phyloP scores from a whole-genome alignment of 805 yeast genomes.

The Cyberlindnera euphorbiae region DNA sequence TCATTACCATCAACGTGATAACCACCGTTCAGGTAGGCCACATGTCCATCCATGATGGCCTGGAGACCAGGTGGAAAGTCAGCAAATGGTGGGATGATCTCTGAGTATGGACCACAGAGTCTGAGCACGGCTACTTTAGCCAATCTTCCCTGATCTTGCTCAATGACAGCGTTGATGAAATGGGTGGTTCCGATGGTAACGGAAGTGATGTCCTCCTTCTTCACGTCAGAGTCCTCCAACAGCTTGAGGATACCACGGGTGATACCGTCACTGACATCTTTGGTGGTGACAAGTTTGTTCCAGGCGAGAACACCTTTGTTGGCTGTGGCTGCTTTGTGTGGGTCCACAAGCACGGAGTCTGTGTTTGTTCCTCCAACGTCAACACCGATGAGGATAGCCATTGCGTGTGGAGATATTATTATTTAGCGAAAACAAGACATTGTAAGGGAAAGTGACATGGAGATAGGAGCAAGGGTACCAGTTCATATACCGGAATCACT shows the following conservation, averaged over 20 bases:
- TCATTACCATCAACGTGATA: slow-evolving; percentile 36
- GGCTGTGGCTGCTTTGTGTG: slow-evolving; percentile 21
- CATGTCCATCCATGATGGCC: slow-evolving; percentile 32
- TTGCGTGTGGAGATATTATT: no score
- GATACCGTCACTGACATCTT: slow-evolving; percentile 41
- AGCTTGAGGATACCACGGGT: slow-evolving; percentile 30
- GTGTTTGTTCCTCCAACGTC: slow-evolving; percentile 53
- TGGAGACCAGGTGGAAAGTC: slow-evolving; percentile 39
- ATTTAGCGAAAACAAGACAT: no score
- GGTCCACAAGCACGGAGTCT: slow-evolving; percentile 42
- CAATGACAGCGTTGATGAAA: slow-evolving; percentile 45
- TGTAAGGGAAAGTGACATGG: no score
- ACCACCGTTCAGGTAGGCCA: slow-evolving; percentile 36
- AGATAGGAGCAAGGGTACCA: no score
- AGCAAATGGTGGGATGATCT: slow-evolving; percentile 35
- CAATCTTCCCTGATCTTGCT: slow-evolving; percentile 37
- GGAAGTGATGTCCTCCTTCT: slow-evolving; percentile 30
- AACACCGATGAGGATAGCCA: slow-evolving; percentile 37
- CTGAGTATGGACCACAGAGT: slow-evolving; percentile 38
- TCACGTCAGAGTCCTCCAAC: slow-evolving; percentile 25
- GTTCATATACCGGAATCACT: no score
- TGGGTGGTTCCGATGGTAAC: slow-evolving; percentile 48
- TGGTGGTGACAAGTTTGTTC: slow-evolving; percentile 40
- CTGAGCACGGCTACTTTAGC: slow-evolving; percentile 40
- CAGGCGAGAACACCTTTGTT: slow-evolving; percentile 35